Evolutionary conservation across 1,284 basidiomycete species (phyloP).

Genomic region (Cryptococcus sp.): DNA sequence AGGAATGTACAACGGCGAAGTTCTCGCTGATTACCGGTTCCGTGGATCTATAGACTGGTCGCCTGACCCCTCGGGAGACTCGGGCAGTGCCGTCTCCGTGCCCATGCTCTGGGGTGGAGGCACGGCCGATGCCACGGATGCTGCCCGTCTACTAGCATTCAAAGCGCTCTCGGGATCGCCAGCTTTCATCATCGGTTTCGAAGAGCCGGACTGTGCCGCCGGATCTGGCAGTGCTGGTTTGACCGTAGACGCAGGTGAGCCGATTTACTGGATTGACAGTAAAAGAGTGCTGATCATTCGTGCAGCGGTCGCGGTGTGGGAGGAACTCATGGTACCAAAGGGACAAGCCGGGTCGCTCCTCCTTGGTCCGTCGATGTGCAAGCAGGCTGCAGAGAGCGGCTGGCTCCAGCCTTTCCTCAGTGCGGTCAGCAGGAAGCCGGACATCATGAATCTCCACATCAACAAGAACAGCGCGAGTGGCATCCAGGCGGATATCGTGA

Average conservation of each 20-base stretch:
- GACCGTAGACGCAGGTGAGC: slow-evolving; percentile 33
- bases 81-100: slow-evolving; percentile 30
- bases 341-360: slow-evolving; percentile 41
- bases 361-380: slow-evolving; percentile 50
- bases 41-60: slow-evolving; percentile 26
- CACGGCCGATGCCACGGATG: slow-evolving; percentile 29
- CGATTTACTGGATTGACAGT: background rate
- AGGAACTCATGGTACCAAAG: slow-evolving; percentile 43
- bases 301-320: slow-evolving; percentile 43
- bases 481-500: slow-evolving; percentile 37
- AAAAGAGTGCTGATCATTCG: background rate
- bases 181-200: slow-evolving; percentile 49
- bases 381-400: slow-evolving; percentile 47
- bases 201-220: slow-evolving; percentile 53
- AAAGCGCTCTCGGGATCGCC: slow-evolving; percentile 36
- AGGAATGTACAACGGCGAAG: background rate
- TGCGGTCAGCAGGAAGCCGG: slow-evolving; percentile 31
- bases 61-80: slow-evolving; percentile 25
- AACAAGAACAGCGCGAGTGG: slow-evolving; percentile 51
- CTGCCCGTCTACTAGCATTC: slow-evolving; percentile 43
- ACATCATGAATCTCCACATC: slow-evolving; percentile 51
- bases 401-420: slow-evolving; percentile 39
- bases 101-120: slow-evolving; percentile 54
- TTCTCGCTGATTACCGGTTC: too few relatives aligned
- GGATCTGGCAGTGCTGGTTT: slow-evolving; percentile 33